Evolutionary conservation across 1,284 basidiomycete species (phyloP), one percentile per base, ranked within the genome.

Genomic region (Trichosporon asahii): DNA sequence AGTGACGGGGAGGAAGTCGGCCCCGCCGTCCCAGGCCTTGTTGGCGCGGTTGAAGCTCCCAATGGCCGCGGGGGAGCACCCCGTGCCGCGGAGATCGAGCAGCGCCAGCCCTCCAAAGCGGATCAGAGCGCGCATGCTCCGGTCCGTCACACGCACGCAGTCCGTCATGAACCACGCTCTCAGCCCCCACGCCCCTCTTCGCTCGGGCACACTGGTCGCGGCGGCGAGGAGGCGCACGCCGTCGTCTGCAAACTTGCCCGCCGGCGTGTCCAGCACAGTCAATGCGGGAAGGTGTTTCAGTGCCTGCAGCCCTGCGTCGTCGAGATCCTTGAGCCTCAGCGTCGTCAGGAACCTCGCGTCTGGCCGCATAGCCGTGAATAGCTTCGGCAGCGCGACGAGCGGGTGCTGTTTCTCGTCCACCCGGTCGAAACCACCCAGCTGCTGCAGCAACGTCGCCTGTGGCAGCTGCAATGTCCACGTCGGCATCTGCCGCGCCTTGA

Each of bases 21-120:
- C 72, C 3, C 69, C 69, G 11, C 67, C 65, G 64, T 79, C 81
- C 27, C 76, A 64, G 0, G 68, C 25, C 15, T 65, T 68, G 12
- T 53, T 73, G 11, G 69, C 60, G 14, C 76, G 75, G 68, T 81
- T 81, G 69, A 78, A 76, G 5, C 79, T 73, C 12, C 69, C 68
- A 6, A 76, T 68, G 1, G 73, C 75, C 0, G 68, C 70, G 3
- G 69, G 53, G 0, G 80, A 81, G 49, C 77, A 78, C 1, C 78
- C 79, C 9, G 81, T 81, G 29, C 77, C 75, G 7, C 81, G 77
- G 0, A 80, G 55, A 44, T 82, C 80, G 1, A 82, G 68, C 18
- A 79, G 46, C 4, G 75, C 69, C 40, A 82, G 70, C 0, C 81
- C 81, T 0, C 79, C 79, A 75, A 77, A 80, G 6, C 76, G 73